These are phyloP conservation scores for sorghum (Sorghum bicolor) DNA, from an alignment of 176 grass and related monocot genomes.

Conservation along the genomic window DNA sequence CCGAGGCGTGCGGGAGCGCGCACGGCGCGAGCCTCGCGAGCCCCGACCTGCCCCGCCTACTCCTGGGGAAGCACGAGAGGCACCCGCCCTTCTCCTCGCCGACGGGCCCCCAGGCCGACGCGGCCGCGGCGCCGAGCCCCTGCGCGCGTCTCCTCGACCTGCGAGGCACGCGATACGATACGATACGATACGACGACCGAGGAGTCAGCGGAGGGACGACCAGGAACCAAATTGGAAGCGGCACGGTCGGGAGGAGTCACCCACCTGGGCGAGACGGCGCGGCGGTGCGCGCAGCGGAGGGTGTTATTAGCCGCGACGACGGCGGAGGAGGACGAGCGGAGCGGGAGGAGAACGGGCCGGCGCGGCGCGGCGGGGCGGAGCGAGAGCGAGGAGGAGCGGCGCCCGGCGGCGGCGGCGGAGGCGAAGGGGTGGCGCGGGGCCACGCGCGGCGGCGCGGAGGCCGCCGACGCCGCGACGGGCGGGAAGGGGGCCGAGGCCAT, in stretches of 20 bases:
- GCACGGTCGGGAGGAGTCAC: background rate
- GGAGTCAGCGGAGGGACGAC: no score
- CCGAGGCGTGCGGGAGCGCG: constrained; percentile 43
- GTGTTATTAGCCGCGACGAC: background rate
- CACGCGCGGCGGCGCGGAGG: constrained; percentile 34
- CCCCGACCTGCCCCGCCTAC: constrained; percentile 30
- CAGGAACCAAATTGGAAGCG: no score
- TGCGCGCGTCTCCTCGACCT: constrained; percentile 39
- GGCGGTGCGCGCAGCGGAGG: constrained; percentile 39
- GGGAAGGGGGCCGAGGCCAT: constrained; percentile 49
- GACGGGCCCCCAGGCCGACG: background rate
- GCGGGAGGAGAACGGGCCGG: background rate
- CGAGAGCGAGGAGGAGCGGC: constrained; percentile 10
- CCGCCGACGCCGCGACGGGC: constrained; percentile 27
- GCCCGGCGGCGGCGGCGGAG: constrained; percentile 6
- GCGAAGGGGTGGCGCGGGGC: constrained; percentile 33
- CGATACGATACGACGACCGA: no score
- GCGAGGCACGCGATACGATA: constrained; percentile 1
- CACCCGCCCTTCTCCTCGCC: constrained; percentile 32
- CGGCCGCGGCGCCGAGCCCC: background rate
- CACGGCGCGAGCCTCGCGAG: constrained; percentile 44
- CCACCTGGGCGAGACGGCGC: constrained; percentile 27
- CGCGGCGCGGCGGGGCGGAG: constrained; percentile 25
- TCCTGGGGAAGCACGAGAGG: constrained; percentile 49
- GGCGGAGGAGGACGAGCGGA: background rate